Base-by-base conservation (phyloP, 2,329 filamentous ascomycete species). In the Hymenoscyphus fraxineus region DNA sequence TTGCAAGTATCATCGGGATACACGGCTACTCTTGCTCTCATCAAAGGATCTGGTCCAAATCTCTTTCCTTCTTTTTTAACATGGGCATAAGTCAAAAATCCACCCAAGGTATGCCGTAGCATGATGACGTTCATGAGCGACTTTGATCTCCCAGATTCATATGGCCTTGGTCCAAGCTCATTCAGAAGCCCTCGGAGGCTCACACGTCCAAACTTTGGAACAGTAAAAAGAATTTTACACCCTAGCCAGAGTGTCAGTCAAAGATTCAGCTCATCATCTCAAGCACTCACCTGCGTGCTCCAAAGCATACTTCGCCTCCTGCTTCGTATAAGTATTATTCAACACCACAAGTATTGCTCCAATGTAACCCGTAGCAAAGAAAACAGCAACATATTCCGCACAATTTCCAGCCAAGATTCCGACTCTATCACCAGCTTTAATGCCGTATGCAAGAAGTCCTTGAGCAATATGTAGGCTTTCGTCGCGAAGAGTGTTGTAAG, bases 281-380 rank as follows among this genome's bases (percentile, higher is more conserved):
- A 51, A 51, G 3, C 7, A 27, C 80, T 68, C 77, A 89, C 87
- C 86, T 16, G 88, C 87, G 72, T 92, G 91, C 62, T 83, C 82
- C 35, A 93, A 76, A 10, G 88, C 90, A 75, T 90, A 89, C 74
- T 87, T 82, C 58, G 89, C 86, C 77, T 93, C 90, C 1, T 83
- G 85, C 1, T 87, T 82, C 1, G 90, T 93, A 74, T 93, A 93
- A 0, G 90, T 93, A 77, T 92, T 93, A 78, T 93, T 93, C 69
- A 93, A 79, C 56, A 93, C 91, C 35, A 93, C 90, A 61, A 93
- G 80, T 57, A 89, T 86, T 58, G 84, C 87, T 10, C 88, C 88
- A 19, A 90, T 82, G 57, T 69, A 64, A 16, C 60, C 62, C 4
- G 62, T 63, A 6, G 68, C 70, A 61, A 71, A 71, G 59, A 71